Evolutionary conservation across 345 rosid genomes (phyloP).

Genomic region (Linum trigynum): DNA sequence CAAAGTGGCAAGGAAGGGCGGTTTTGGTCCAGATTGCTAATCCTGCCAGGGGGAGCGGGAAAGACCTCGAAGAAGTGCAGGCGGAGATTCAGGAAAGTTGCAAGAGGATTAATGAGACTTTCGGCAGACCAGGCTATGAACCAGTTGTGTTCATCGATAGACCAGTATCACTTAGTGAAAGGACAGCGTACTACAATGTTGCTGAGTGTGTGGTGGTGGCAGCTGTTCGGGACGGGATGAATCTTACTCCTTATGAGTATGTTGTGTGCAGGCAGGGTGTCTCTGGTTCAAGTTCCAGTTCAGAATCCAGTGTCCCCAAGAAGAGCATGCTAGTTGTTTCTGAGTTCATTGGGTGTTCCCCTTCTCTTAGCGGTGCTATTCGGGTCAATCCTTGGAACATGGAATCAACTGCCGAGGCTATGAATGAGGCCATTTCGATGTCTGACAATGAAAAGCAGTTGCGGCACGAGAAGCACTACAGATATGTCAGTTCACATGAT

Average conservation of each 20-base stretch:
- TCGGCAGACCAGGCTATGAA: neutral
- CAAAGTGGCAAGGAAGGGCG: neutral
- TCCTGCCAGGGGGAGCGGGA: neutral
- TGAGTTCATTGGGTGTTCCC: neutral
- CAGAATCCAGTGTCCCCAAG: neutral
- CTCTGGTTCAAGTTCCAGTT: neutral
- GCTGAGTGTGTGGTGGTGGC: neutral
- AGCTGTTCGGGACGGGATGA: neutral
- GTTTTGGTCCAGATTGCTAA: neutral
- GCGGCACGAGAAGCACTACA: neutral
- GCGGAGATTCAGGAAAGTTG: neutral
- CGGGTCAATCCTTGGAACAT: neutral
- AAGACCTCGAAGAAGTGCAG: neutral
- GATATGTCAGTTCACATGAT: neutral
- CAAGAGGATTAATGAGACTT: neutral
- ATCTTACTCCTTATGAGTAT: neutral
- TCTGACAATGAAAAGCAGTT: neutral
- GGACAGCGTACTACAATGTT: neutral
- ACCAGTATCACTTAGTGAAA: neutral
- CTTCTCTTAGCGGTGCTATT: neutral
- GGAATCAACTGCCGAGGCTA: neutral
- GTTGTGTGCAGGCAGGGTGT: neutral
- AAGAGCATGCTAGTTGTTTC: neutral
- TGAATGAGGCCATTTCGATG: neutral
- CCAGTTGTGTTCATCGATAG: neutral